Conservation (phyloP, 2,329 filamentous ascomycete genomes). For the Lanzia echinophila region DNA sequence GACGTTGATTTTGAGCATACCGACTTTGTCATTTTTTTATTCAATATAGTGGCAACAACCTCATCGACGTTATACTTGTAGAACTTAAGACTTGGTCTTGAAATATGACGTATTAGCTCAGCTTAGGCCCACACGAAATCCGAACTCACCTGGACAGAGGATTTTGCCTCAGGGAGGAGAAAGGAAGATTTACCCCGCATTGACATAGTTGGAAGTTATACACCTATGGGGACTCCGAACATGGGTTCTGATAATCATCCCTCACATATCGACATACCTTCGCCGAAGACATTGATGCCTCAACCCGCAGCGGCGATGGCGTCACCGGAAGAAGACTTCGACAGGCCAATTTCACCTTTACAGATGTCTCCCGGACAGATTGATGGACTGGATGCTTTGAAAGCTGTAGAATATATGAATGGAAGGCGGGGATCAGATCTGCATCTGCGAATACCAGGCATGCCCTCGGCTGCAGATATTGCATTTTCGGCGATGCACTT, state of each 20-base stretch:
- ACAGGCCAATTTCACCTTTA: slow-evolving; percentile 20
- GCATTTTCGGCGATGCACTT: slow-evolving; percentile 67
- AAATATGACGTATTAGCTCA: no score
- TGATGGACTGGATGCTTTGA: slow-evolving; percentile 25
- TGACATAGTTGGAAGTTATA: no score
- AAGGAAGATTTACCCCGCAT: no score
- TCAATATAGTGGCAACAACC: no score
- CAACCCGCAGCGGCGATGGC: slow-evolving; percentile 1
- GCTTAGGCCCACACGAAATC: no score
- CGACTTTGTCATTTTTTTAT: no score
- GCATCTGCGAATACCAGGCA: slow-evolving; percentile 37
- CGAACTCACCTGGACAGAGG: no score
- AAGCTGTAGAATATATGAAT: slow-evolving; percentile 16
- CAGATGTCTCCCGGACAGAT: slow-evolving; percentile 24
- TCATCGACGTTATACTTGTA: no score
- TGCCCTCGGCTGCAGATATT: slow-evolving; percentile 44
- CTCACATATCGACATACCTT: slow-evolving; percentile 2
- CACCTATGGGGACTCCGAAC: background rate
- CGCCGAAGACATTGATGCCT: background rate
- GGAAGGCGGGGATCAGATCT: slow-evolving; percentile 12
- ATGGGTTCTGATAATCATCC: background rate
- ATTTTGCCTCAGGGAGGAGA: no score
- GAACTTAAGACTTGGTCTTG: no score
- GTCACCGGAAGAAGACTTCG: slow-evolving; percentile 1
- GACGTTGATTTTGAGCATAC: no score